Evolutionary conservation across 257 asterid genomes (phyloP).

Genomic region (Dorcoceras hygrometricum): DNA sequence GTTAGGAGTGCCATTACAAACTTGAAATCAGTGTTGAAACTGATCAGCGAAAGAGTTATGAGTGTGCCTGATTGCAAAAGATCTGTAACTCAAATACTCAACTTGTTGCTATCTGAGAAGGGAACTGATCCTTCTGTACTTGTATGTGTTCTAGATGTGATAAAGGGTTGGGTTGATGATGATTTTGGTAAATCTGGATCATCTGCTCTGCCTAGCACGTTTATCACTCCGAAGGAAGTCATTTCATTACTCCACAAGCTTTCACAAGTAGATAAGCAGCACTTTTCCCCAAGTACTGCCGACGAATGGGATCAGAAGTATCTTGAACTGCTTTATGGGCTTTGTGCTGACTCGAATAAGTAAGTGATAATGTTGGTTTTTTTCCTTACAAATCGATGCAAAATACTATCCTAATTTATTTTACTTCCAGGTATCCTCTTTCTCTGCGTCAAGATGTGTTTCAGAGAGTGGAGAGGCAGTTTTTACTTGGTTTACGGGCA

Average conservation of each 20-base stretch:
- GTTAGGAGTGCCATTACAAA: slow-evolving; percentile 77
- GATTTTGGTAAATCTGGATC: slow-evolving; percentile 80
- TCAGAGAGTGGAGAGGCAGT: slow-evolving; percentile 96
- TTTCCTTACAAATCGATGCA: slow-evolving; percentile 20
- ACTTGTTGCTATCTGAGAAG: slow-evolving; percentile 83
- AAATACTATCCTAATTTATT: slow-evolving; percentile 23
- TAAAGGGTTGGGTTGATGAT: slow-evolving; percentile 88
- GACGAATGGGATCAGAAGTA: slow-evolving; percentile 97
- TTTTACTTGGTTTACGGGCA: slow-evolving; percentile 88
- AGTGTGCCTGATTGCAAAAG: slow-evolving; percentile 88
- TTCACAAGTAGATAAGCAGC: slow-evolving; percentile 92
- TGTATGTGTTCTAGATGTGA: slow-evolving; percentile 79
- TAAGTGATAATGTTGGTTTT: slow-evolving; percentile 31
- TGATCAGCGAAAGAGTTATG: slow-evolving; percentile 86
- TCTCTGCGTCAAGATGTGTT: slow-evolving; percentile 85
- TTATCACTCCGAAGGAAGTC: slow-evolving; percentile 79
- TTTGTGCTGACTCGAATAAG: slow-evolving; percentile 93
- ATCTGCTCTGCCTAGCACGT: slow-evolving; percentile 57
- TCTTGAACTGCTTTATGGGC: slow-evolving; percentile 88
- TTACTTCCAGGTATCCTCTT: slow-evolving; percentile 67
- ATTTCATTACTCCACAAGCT: slow-evolving; percentile 94
- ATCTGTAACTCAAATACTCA: slow-evolving; percentile 74
- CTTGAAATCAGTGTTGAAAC: slow-evolving; percentile 77
- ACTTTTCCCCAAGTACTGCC: slow-evolving; percentile 50
- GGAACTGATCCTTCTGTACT: slow-evolving; percentile 92